These are phyloP conservation scores for Aspergillus hortae DNA, from an alignment of 2,329 filamentous ascomycete species.

Conservation along the genomic window DNA sequence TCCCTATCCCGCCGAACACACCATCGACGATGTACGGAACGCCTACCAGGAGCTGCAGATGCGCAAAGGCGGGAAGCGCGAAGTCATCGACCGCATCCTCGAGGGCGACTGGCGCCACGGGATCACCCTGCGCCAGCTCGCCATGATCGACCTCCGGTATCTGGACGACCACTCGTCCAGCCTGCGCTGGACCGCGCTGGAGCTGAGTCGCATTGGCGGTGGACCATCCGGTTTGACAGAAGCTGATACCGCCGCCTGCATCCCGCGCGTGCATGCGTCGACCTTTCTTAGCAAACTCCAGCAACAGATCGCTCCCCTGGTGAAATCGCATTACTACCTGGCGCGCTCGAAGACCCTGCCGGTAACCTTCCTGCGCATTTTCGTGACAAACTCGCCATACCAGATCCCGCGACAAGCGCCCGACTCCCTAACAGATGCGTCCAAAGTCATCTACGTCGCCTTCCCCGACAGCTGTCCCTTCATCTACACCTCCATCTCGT, in stretches of 20 bases:
- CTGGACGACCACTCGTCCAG: constrained; percentile 52
- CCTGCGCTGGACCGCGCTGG: constrained; percentile 53
- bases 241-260: constrained; percentile 34
- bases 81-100: constrained; percentile 54
- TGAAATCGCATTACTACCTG: constrained; percentile 81
- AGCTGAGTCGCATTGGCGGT: constrained; percentile 34
- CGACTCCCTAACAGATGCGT: constrained; percentile 53
- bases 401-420: constrained; percentile 48
- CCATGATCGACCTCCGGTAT: constrained; percentile 53
- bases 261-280: constrained; percentile 73
- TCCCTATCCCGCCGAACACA: constrained; percentile 65
- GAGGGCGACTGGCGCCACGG: constrained; percentile 57
- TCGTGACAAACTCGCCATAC: constrained; percentile 78
- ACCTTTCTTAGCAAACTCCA: constrained; percentile 77
- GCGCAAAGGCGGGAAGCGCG: constrained; percentile 50
- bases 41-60: constrained; percentile 60
- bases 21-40: constrained; percentile 63
- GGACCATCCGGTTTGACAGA: constrained; percentile 10
- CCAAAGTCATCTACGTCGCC: constrained; percentile 72
- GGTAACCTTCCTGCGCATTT: constrained; percentile 71
- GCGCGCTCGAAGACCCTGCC: constrained; percentile 63
- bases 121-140: constrained; percentile 53
- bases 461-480: constrained; percentile 78
- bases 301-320: constrained; percentile 67
- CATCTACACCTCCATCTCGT: constrained; percentile 61